These are phyloP conservation scores for Penicillium brasilianum DNA, from an alignment of 2,329 filamentous ascomycete species.

Conservation along the genomic window DNA sequence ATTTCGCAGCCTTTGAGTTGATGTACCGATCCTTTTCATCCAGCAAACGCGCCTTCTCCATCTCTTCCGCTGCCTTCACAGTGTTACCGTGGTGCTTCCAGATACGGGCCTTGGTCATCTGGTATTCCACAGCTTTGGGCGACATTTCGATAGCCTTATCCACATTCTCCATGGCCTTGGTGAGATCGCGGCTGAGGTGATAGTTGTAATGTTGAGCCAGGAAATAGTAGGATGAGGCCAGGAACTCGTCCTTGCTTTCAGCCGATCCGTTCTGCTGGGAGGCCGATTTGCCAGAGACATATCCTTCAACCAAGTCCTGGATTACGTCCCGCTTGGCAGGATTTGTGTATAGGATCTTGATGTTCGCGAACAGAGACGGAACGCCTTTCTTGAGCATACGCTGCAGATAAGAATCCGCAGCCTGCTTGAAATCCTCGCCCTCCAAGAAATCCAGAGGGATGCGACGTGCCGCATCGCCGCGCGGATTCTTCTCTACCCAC, in stretches of 20 bases:
- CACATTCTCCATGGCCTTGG: conserved; percentile 80
- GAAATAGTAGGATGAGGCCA: conserved; percentile 85
- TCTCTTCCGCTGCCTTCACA: conserved; percentile 78
- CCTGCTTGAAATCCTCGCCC: conserved; percentile 78
- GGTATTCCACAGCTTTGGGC: conserved; percentile 82
- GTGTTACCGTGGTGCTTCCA: conserved; percentile 86
- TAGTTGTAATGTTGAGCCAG: conserved; percentile 98
- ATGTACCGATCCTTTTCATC: conserved; percentile 95
- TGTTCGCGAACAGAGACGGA: conserved; percentile 93
- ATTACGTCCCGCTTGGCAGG: conserved; percentile 76
- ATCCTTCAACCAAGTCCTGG: conserved; percentile 76
- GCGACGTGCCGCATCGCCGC: conserved; percentile 82
- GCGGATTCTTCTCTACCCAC: conserved; percentile 79
- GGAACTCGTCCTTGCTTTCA: conserved; percentile 61
- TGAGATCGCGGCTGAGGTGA: conserved; percentile 79
- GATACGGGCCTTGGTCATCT: conserved; percentile 95
- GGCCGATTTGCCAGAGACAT: conserved; percentile 63
- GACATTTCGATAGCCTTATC: conserved; percentile 81
- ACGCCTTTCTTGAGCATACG: conserved; percentile 90
- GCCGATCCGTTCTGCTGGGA: conserved; percentile 56
- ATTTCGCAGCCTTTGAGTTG: conserved; percentile 97
- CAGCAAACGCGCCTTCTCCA: conserved; percentile 83
- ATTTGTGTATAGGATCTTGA: conserved; percentile 90
- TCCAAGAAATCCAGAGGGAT: conserved; percentile 88
- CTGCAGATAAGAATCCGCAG: conserved; percentile 78